Evolutionary conservation across 495 filamentous ascomycete genomes (phyloP), one percentile per base, ranked within the genome.

Genomic region (Penicillium angulare): DNA sequence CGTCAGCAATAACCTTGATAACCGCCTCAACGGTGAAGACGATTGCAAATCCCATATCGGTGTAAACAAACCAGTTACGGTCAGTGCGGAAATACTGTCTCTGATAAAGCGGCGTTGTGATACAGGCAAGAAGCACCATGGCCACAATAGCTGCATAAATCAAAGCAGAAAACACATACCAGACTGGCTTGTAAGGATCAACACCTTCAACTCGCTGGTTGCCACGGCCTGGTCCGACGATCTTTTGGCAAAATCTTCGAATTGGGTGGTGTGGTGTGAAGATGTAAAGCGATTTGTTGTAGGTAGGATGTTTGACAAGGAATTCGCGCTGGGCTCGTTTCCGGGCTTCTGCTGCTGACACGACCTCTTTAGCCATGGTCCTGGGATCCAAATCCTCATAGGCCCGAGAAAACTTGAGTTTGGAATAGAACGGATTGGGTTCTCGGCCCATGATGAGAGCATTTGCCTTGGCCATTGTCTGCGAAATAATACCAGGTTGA

Each of bases 1-100:
- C 93, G 73, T 99, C 93, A 0, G 93, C 93, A 52, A 99, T 82
- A 29, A 97, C 86, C 68, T 97, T 97, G 74, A 99, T 92, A 17
- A 81, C 55, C 0, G 92, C 91, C 65, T 99, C 93, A 16, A 92
- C 55, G 0, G 87, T 86, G 69, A 99, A 99, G 18, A 97, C 63
- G 7, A 84, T 71, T 17, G 92, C 92, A 66, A 99, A 99, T 18
- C 88, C 85, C 59, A 92, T 75, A 68, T 99, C 93, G 7, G 88
- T 86, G 73, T 87, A 96, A 7, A 90, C 85, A 59, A 97, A 99
- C 93, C 93, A 99, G 58, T 90, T 92, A 60, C 87, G 89, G 50
- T 76, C 77, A 12, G 74, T 79, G 46, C 77, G 79, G 56, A 92
- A 92, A 64, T 96, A 90, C 49, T 89, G 76, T 63, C 86, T 86